Evolutionary conservation across 2,329 filamentous ascomycete species (phyloP).

Genomic region (Aspergillus calidoustus): DNA sequence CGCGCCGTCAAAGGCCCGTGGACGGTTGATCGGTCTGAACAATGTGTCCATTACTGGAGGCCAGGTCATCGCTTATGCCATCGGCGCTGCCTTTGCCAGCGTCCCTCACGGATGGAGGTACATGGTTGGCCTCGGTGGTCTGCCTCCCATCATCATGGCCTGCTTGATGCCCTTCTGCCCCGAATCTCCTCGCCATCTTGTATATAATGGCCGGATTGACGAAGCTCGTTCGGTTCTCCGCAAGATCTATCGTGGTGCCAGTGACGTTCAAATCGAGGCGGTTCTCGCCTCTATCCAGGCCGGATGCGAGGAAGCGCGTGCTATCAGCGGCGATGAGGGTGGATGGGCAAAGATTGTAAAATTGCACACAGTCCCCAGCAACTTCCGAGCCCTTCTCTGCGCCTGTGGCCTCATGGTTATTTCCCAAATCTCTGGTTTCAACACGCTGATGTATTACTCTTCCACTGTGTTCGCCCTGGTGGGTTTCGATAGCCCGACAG

Average conservation of each 20-base stretch:
- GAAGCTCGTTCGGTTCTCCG: constrained; percentile 41
- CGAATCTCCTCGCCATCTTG: constrained; percentile 31
- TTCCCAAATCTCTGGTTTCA: constrained; percentile 54
- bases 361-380: constrained; percentile 47
- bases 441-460: constrained; percentile 53
- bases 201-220: constrained; percentile 25
- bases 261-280: constrained; percentile 48
- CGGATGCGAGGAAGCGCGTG: constrained; percentile 48
- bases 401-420: constrained; percentile 60
- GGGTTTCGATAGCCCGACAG: constrained; percentile 56
- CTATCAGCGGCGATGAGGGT: constrained; percentile 47
- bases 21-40: constrained; percentile 45
- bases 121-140: constrained; percentile 55
- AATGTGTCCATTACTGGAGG: constrained; percentile 53
- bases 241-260: constrained; percentile 35
- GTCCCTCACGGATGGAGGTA: constrained; percentile 54
- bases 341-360: constrained; percentile 51
- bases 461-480: constrained; percentile 52
- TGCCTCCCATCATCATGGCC: constrained; percentile 53
- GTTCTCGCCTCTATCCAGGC: constrained; percentile 51
- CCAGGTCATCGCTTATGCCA: constrained; percentile 48
- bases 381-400: constrained; percentile 47
- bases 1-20: constrained; percentile 55
- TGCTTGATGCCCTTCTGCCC: constrained; percentile 53
- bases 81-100: constrained; percentile 48